Evolutionary conservation across 2,329 filamentous ascomycete genomes (phyloP).

Genomic region (Diaporthe sp.): DNA sequence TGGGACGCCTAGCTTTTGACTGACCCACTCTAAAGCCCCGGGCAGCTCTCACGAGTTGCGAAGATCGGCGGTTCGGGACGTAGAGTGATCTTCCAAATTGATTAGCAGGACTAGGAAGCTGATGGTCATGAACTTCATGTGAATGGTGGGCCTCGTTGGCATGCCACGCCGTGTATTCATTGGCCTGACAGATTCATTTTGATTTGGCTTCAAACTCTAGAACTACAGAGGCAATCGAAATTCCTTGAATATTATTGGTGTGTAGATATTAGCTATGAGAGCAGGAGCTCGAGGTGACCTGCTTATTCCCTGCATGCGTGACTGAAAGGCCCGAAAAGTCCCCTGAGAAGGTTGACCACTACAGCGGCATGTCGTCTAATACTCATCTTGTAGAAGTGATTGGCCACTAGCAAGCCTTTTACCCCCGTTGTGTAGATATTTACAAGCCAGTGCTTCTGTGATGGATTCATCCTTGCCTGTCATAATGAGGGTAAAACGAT

Average conservation of each 20-base stretch:
- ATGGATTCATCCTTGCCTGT: neutral
- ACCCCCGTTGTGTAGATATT: neutral
- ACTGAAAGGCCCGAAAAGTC: too few relatives aligned
- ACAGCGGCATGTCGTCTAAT: neutral
- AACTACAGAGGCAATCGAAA: neutral
- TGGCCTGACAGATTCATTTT: neutral
- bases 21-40: conserved; percentile 10
- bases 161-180: neutral
- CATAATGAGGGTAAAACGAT: neutral
- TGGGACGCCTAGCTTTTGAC: neutral
- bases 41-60: neutral
- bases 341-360: neutral
- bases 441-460: neutral
- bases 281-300: neutral
- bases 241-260: too few relatives aligned
- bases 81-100: neutral
- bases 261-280: neutral
- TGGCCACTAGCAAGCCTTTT: neutral
- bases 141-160: neutral
- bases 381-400: neutral
- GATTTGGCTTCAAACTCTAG: too few relatives aligned
- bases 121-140: neutral
- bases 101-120: neutral
- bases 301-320: too few relatives aligned
- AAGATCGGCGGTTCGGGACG: conserved; percentile 11